phyloP scores from a whole-genome alignment of 108 stramenopile species.

The Fistulifera pelliculosa region DNA sequence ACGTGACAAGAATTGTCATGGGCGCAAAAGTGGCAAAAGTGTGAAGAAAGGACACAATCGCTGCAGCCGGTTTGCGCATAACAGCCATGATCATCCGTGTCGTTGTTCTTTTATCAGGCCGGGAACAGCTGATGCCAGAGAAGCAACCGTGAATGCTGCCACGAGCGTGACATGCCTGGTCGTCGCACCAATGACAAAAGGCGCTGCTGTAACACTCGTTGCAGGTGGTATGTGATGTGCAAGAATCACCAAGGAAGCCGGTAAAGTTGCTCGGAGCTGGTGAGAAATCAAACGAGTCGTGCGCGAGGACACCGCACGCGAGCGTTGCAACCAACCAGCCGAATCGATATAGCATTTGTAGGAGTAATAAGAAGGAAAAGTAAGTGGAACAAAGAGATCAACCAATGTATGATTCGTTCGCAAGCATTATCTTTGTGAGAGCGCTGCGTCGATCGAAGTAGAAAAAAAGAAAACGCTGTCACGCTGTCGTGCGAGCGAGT shows the following conservation, averaged over 20 bases:
- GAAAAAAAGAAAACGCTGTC: too few relatives aligned
- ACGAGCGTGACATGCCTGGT: slow-evolving; percentile 41
- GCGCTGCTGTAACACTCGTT: neutral
- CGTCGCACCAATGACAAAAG: slow-evolving; percentile 51
- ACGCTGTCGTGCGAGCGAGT: too few relatives aligned
- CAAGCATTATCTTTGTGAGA: too few relatives aligned
- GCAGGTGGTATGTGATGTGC: neutral
- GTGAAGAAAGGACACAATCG: slow-evolving; percentile 45
- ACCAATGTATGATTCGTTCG: too few relatives aligned
- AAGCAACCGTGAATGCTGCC: slow-evolving; percentile 42
- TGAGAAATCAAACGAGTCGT: too few relatives aligned
- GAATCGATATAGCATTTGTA: too few relatives aligned
- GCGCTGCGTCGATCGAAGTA: too few relatives aligned
- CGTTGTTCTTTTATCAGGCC: neutral
- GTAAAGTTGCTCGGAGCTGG: too few relatives aligned
- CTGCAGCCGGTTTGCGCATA: slow-evolving; percentile 51
- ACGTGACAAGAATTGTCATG: slow-evolving; percentile 76
- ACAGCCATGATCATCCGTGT: slow-evolving; percentile 16
- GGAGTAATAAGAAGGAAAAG: too few relatives aligned
- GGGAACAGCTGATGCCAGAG: slow-evolving; percentile 24
- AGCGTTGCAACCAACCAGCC: too few relatives aligned
- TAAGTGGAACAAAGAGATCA: too few relatives aligned
- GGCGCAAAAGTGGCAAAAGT: slow-evolving; percentile 76
- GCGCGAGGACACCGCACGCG: too few relatives aligned
- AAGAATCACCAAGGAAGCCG: neutral